Conservation (phyloP, 1,284 basidiomycete genomes). For the Golubevia sp. region DNA sequence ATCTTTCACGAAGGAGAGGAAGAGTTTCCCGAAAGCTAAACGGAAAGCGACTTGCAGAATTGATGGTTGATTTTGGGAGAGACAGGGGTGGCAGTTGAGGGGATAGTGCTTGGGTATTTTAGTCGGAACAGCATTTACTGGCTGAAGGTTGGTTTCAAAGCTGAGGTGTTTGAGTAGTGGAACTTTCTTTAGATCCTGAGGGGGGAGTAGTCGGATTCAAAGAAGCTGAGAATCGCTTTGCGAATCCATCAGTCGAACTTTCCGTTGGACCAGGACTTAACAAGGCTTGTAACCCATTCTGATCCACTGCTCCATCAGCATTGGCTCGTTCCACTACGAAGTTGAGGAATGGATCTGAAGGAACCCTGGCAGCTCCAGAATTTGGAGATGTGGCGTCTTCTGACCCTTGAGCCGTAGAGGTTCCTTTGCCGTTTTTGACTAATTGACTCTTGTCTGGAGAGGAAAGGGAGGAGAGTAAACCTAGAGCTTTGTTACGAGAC, state of each 20-base stretch:
- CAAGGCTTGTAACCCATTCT: not conserved
- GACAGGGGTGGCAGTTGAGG: too few species aligned
- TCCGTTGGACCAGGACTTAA: not conserved
- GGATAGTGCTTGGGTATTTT: too few species aligned
- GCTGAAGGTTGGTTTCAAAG: too few species aligned
- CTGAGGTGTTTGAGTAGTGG: too few species aligned
- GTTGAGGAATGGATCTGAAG: slow-evolving; percentile 33
- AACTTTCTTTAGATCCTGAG: not conserved
- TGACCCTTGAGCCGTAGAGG: not conserved
- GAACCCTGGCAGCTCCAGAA: slow-evolving; percentile 15
- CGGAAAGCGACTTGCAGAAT: too few species aligned
- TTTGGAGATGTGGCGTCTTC: slow-evolving; percentile 2
- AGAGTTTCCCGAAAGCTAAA: too few species aligned
- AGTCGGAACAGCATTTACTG: too few species aligned
- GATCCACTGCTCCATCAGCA: not conserved
- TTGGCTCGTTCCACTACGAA: slow-evolving; percentile 26
- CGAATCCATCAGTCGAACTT: not conserved
- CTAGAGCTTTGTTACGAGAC: not conserved
- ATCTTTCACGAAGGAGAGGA: too few species aligned
- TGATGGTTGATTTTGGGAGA: too few species aligned
- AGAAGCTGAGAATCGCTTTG: not conserved
- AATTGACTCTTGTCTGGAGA: slow-evolving; percentile 4
- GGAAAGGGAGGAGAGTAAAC: slow-evolving; percentile 4
- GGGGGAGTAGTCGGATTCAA: not conserved
- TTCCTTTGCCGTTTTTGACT: not conserved